phyloP scores from a whole-genome alignment of 192 early-diverging fungal species.

The Pilobolus umbonatus region DNA sequence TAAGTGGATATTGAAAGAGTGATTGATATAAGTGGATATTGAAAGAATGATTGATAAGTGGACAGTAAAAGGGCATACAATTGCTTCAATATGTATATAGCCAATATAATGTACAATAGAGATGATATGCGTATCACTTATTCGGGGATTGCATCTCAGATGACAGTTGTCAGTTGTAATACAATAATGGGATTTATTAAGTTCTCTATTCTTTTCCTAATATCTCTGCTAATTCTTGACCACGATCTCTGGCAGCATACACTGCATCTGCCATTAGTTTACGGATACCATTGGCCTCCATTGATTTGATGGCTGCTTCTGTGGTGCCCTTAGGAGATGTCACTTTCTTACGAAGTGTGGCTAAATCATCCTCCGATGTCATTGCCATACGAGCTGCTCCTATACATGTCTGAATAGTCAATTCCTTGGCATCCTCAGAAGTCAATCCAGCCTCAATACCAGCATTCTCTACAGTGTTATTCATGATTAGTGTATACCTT shows the following conservation, averaged over 20 bases:
- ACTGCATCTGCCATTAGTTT: conserved; percentile 55
- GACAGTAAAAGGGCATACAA: too few species aligned
- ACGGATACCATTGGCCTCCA: conserved; percentile 58
- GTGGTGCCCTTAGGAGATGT: conserved; percentile 93
- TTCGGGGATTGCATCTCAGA: too few species aligned
- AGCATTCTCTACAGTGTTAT: conserved; percentile 47
- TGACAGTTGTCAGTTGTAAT: too few species aligned
- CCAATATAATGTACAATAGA: too few species aligned
- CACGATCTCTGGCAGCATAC: conserved; percentile 60
- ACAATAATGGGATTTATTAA: too few species aligned
- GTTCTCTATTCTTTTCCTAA: conserved; percentile 41
- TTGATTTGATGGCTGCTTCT: conserved; percentile 76
- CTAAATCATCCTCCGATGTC: conserved; percentile 58
- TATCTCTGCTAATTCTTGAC: conserved; percentile 63
- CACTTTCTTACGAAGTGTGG: conserved; percentile 80
- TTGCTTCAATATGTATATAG: too few species aligned
- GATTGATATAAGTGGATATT: too few species aligned
- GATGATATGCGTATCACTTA: too few species aligned
- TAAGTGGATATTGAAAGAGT: too few species aligned
- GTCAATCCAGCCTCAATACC: conserved; percentile 72
- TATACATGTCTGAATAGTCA: conserved; percentile 89
- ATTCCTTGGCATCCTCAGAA: conserved; percentile 61
- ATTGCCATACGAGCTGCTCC: conserved; percentile 87
- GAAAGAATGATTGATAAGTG: too few species aligned
- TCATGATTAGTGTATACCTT: not conserved